Evolutionary conservation across 2,329 filamentous ascomycete species (phyloP).

Genomic region (Aurifilum marmelostoma): DNA sequence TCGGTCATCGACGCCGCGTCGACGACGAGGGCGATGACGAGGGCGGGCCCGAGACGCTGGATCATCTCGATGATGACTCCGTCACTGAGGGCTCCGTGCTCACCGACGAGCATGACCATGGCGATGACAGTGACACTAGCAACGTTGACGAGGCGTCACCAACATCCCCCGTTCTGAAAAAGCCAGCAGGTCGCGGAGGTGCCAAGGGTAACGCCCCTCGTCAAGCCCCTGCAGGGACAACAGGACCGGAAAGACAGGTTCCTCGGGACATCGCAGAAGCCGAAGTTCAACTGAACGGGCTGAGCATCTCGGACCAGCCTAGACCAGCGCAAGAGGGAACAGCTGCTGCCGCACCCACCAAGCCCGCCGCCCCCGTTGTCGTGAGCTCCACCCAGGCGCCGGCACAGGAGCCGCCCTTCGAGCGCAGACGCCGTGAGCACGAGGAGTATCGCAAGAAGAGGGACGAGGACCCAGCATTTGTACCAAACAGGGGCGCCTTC

Average conservation of each 20-base stretch:
- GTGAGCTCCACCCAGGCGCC: constrained; percentile 58
- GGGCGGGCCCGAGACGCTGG: constrained; percentile 56
- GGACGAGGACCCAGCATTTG: constrained; percentile 88
- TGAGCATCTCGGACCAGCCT: constrained; percentile 49
- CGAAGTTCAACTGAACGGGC: constrained; percentile 61
- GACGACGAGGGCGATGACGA: constrained; percentile 75
- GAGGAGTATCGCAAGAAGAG: constrained; percentile 88
- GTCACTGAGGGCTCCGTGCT: constrained; percentile 65
- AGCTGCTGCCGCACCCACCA: constrained; percentile 43
- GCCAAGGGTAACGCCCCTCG: constrained; percentile 39
- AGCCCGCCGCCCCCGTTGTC: constrained; percentile 53
- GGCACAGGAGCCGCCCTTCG: constrained; percentile 61
- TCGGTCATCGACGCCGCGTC: constrained; percentile 69
- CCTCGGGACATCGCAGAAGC: constrained; percentile 48
- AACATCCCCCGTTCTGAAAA: constrained; percentile 47
- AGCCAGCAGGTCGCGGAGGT: constrained; percentile 47
- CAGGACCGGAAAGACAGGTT: constrained; percentile 31
- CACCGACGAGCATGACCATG: constrained; percentile 64
- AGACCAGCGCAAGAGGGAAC: constrained; percentile 51
- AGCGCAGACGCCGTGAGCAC: constrained; percentile 80
- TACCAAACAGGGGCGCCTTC: constrained; percentile 91
- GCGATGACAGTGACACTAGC: constrained; percentile 66
- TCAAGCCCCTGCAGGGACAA: constrained; percentile 28
- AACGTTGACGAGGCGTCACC: constrained; percentile 62
- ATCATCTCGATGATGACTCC: constrained; percentile 65